A percentile compares a stretch with the other conserved stretches of the same genome.
Conservation (phyloP, 306 rosid species). For the Clitoria ternatea region DNA sequence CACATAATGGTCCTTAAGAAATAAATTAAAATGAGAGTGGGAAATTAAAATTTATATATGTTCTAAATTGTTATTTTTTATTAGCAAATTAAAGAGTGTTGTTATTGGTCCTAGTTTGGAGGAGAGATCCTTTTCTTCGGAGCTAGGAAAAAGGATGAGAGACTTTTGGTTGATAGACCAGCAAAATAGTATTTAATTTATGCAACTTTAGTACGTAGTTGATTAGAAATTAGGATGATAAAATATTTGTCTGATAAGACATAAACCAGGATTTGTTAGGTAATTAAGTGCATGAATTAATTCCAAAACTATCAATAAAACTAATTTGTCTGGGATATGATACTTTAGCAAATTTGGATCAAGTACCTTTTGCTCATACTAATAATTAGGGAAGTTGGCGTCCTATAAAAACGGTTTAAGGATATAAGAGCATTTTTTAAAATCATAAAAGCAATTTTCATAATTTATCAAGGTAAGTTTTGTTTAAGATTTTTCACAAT, state of each 20-base stretch:
- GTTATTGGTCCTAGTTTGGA: not conserved
- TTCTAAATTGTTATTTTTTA: not conserved
- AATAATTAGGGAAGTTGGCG: not conserved
- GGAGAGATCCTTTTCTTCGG: not conserved
- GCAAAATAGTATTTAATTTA: not conserved
- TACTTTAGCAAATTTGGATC: not conserved
- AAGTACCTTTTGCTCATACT: not conserved
- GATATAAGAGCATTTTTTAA: too few species aligned
- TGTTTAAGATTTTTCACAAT: too few species aligned
- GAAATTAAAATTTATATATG: constrained; percentile 3
- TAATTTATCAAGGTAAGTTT: too few species aligned
- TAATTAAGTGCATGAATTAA: not conserved
- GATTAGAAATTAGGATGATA: not conserved
- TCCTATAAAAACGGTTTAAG: too few species aligned
- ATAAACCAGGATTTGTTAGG: not conserved
- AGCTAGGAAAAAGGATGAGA: not conserved
- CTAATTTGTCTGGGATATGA: not conserved
- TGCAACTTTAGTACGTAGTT: not conserved
- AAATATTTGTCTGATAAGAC: not conserved
- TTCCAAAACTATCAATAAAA: not conserved
- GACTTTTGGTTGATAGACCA: not conserved
- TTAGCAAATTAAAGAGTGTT: not conserved
- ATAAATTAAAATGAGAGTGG: not conserved
- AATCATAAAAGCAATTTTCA: too few species aligned
- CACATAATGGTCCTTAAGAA: constrained; percentile 30